A percentile compares a stretch with the other conserved stretches of the same genome.
Conservation (phyloP, 345 rosid genomes). For the Citrus glauca region DNA sequence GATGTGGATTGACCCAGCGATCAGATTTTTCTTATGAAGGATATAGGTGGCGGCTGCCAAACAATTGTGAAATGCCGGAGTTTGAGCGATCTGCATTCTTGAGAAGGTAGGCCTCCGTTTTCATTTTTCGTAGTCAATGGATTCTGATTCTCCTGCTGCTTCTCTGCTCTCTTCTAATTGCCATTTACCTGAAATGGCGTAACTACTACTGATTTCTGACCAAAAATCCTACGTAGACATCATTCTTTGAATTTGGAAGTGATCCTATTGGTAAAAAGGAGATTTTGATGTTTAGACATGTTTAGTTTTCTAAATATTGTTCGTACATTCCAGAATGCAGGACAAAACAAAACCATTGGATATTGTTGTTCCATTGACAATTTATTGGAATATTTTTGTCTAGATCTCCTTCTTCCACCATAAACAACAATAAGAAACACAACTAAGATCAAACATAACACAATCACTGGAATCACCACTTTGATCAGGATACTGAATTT, state of each 20-base stretch:
- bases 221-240: neutral
- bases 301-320: neutral
- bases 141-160: neutral
- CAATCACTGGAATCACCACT: neutral
- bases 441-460: neutral
- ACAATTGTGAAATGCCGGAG: slow-evolving; percentile 59
- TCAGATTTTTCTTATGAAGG: slow-evolving; percentile 72
- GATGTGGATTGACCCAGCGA: slow-evolving; percentile 56
- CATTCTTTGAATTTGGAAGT: neutral
- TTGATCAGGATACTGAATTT: neutral
- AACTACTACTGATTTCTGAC: neutral
- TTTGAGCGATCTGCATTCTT: slow-evolving; percentile 63
- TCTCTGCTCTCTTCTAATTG: neutral
- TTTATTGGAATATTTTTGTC: neutral
- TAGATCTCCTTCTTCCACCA: neutral
- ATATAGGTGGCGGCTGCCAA: slow-evolving; percentile 77
- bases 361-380: neutral
- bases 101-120: slow-evolving; percentile 36
- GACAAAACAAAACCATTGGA: slow-evolving; percentile 38
- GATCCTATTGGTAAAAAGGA: neutral
- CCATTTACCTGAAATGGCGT: neutral
- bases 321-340: slow-evolving; percentile 50
- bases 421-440: neutral
- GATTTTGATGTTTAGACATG: neutral
- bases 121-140: neutral